Conservation (phyloP, 768 basidiomycete genomes). For the Boletus insuetus region DNA sequence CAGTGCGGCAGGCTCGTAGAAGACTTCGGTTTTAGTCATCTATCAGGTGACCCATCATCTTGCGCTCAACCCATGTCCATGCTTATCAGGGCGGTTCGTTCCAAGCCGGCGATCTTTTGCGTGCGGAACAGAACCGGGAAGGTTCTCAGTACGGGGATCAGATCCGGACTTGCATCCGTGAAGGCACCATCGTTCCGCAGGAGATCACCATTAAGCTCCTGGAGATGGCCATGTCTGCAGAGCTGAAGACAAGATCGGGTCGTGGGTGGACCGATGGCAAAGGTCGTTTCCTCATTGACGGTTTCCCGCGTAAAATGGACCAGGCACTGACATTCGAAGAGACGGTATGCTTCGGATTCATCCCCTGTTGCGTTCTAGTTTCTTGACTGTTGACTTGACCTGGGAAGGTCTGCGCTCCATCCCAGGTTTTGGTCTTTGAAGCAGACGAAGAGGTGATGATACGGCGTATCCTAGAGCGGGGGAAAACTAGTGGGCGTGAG, state of each 20-base stretch:
- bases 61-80: slow-evolving; percentile 3
- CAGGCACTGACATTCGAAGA: slow-evolving; percentile 91
- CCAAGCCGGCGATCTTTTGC: slow-evolving; percentile 93
- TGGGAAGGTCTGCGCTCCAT: slow-evolving; percentile 72
- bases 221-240: slow-evolving; percentile 83
- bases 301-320: slow-evolving; percentile 98
- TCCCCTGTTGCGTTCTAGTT: background rate
- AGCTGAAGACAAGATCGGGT: slow-evolving; percentile 44
- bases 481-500: slow-evolving; percentile 91
- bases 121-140: slow-evolving; percentile 87
- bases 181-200: slow-evolving; percentile 94
- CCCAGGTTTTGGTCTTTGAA: slow-evolving; percentile 79
- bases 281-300: slow-evolving; percentile 93
- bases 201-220: slow-evolving; percentile 95
- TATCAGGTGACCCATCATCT: slow-evolving; percentile 64
- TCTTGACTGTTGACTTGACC: background rate
- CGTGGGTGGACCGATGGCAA: slow-evolving; percentile 66
- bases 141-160: slow-evolving; percentile 80
- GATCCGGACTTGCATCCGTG: slow-evolving; percentile 85
- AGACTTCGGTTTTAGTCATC: slow-evolving; percentile 86
- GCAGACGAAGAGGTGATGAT: slow-evolving; percentile 90
- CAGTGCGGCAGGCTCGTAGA: slow-evolving; percentile 84
- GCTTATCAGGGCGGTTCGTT: slow-evolving; percentile 3
- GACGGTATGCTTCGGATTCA: slow-evolving; percentile 47
- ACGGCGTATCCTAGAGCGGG: slow-evolving; percentile 79